Conservation (phyloP, 1,139 yeast genomes). For the Pichia sp. region DNA sequence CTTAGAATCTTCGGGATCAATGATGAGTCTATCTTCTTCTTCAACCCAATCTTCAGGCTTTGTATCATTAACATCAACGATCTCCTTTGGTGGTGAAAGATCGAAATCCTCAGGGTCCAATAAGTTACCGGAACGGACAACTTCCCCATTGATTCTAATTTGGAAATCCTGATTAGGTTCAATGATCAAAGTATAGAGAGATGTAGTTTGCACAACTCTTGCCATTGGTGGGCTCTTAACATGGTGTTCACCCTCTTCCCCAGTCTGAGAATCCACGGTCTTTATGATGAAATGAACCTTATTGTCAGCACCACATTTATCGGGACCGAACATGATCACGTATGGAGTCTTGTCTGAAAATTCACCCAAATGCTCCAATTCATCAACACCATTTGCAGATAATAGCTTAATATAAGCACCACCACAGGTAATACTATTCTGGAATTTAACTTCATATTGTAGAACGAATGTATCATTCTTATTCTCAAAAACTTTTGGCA, state of each 20-base stretch:
- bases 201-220: slow-evolving; percentile 47
- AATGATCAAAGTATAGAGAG: slow-evolving; percentile 70
- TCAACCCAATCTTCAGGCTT: slow-evolving; percentile 80
- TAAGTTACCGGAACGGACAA: slow-evolving; percentile 62
- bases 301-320: slow-evolving; percentile 75
- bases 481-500: slow-evolving; percentile 49
- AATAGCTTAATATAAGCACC: slow-evolving; percentile 83
- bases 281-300: slow-evolving; percentile 70
- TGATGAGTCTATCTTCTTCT: slow-evolving; percentile 40
- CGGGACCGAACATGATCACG: slow-evolving; percentile 93
- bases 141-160: slow-evolving; percentile 74
- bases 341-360: slow-evolving; percentile 63
- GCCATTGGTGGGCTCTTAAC: slow-evolving; percentile 62
- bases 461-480: slow-evolving; percentile 61
- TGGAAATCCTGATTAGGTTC: slow-evolving; percentile 61
- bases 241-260: slow-evolving; percentile 60
- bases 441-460: slow-evolving; percentile 84
- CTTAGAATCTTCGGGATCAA: slow-evolving; percentile 59
- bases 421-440: slow-evolving; percentile 71
- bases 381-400: slow-evolving; percentile 32
- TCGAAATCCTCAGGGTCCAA: slow-evolving; percentile 45
- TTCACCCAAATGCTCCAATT: slow-evolving; percentile 33
- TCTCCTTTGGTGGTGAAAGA: slow-evolving; percentile 54
- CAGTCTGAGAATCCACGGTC: slow-evolving; percentile 49
- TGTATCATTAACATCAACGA: slow-evolving; percentile 52